Evolutionary conservation across 352 stramenopile genomes (phyloP).

Genomic region (Globisporangium spiculum): DNA sequence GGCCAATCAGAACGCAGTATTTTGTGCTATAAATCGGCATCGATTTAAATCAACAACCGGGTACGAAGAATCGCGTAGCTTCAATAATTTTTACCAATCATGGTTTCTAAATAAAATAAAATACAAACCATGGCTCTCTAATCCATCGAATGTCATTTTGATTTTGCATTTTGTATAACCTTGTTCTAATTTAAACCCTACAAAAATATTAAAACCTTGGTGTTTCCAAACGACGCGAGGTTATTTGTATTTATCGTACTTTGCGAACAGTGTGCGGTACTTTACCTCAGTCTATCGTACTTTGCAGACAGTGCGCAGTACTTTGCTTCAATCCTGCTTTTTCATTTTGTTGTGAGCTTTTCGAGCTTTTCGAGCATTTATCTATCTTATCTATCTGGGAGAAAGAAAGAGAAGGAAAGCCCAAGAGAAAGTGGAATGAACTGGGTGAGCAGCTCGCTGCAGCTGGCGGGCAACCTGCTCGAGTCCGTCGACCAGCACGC

Average conservation of each 20-base stretch:
- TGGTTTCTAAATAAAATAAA: too few species aligned
- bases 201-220: neutral
- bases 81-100: too few species aligned
- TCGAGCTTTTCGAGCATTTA: neutral
- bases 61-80: too few species aligned
- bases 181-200: too few species aligned
- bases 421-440: slow-evolving; percentile 43
- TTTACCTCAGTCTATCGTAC: neutral
- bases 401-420: neutral
- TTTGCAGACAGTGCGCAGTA: neutral
- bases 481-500: slow-evolving; percentile 86
- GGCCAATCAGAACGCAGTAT: too few species aligned
- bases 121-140: too few species aligned
- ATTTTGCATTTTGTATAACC: too few species aligned
- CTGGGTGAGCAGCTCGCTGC: slow-evolving; percentile 82
- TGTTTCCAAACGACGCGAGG: slow-evolving; percentile 5
- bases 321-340: neutral
- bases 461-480: slow-evolving; percentile 75
- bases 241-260: neutral
- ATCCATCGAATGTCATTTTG: too few species aligned
- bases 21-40: too few species aligned
- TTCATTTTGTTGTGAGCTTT: neutral
- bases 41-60: too few species aligned
- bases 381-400: neutral
- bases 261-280: neutral